A percentile compares a stretch with the other conserved stretches of the same genome.
Evolutionary conservation across 352 stramenopile genomes (phyloP).

Genomic region (Globisporangium nunn): DNA sequence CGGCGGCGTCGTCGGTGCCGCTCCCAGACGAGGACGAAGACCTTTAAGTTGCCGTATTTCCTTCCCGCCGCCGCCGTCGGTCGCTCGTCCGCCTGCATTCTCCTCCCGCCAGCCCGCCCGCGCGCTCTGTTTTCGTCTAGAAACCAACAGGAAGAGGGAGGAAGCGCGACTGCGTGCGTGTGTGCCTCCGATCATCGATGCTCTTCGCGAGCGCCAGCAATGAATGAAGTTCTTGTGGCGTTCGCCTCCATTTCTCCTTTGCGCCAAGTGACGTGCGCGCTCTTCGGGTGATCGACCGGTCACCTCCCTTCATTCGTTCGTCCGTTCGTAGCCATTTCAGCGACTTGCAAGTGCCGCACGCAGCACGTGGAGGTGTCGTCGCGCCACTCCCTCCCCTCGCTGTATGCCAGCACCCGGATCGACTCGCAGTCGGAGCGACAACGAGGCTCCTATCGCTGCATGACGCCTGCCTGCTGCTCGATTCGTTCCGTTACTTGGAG

Average conservation of each 20-base stretch:
- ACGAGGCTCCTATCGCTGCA: no score
- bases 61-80: neutral
- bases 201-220: conserved; percentile 5
- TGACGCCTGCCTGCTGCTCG: no score
- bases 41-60: conserved; percentile 78
- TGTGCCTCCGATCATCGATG: conserved; percentile 4
- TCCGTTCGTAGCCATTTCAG: neutral
- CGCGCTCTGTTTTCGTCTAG: conserved; percentile 22
- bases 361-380: no score
- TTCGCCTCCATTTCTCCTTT: neutral
- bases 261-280: no score
- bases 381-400: no score
- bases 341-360: neutral
- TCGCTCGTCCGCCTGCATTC: neutral
- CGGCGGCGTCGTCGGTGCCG: conserved; percentile 86
- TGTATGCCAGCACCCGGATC: no score
- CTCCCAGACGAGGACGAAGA: conserved; percentile 97
- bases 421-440: no score
- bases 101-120: neutral
- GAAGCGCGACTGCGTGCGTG: conserved; percentile 7
- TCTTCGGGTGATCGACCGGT: neutral
- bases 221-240: conserved; percentile 20
- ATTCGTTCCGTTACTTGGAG: no score
- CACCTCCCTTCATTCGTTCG: neutral
- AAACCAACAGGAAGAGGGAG: conserved; percentile 21